A percentile compares a stretch with the other conserved stretches of the same genome.
These are phyloP conservation scores for Cryphonectria parasitica DNA, from an alignment of 2,329 filamentous ascomycete species.

Conservation along the genomic window DNA sequence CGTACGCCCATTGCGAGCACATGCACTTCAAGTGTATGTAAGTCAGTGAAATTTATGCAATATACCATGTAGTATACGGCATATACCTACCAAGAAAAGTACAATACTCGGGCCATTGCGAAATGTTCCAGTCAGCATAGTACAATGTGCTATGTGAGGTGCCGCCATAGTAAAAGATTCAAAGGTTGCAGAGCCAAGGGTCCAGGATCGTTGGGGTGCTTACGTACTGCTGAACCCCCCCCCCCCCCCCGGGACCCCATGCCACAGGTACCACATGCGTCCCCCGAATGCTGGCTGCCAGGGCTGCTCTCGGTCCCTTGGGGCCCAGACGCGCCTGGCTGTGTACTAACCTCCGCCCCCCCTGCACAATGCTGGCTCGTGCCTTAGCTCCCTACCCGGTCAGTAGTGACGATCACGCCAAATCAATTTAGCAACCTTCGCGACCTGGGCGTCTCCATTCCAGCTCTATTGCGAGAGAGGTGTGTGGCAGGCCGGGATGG, in stretches of 20 bases:
- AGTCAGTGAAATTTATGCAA: too few relatives aligned
- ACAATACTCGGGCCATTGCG: too few relatives aligned
- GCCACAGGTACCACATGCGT: not conserved
- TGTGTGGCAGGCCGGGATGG: not conserved
- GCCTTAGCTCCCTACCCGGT: not conserved
- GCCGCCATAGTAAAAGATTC: too few relatives aligned
- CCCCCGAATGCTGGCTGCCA: too few relatives aligned
- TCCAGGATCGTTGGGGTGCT: not conserved
- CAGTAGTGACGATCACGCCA: constrained; percentile 15
- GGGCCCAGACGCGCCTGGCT: not conserved
- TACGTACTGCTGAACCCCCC: not conserved
- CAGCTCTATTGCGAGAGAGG: not conserved
- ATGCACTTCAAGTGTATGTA: too few relatives aligned
- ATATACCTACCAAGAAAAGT: too few relatives aligned
- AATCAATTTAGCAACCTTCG: constrained; percentile 14
- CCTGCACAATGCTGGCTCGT: not conserved
- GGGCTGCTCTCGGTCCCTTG: not conserved
- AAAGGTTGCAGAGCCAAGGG: too few relatives aligned
- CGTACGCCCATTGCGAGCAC: too few relatives aligned
- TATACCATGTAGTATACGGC: too few relatives aligned
- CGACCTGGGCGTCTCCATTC: constrained; percentile 9
- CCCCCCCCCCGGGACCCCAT: not conserved
- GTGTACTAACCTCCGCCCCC: not conserved
- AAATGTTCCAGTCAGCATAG: too few relatives aligned
- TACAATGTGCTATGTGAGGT: too few relatives aligned